Percentiles rank a stretch among this genome's conserved stretches.
Evolutionary conservation across 1,284 basidiomycete genomes (phyloP).

Genomic region (Clitocybe nebularis): DNA sequence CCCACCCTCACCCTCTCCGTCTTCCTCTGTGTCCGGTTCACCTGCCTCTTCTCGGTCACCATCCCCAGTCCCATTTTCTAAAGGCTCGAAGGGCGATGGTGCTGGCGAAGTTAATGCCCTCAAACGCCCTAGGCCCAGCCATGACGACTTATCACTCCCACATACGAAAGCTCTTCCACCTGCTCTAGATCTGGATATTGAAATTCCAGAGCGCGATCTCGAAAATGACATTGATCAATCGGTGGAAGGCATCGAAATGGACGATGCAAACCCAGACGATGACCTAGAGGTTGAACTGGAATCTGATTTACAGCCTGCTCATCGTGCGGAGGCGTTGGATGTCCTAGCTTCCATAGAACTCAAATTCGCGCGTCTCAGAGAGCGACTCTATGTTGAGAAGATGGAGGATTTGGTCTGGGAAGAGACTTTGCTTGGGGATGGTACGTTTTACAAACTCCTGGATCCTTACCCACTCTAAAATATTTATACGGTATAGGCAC

Average conservation of each 20-base stretch:
- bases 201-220: conserved; percentile 25
- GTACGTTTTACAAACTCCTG: conserved; percentile 34
- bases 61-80: conserved; percentile 29
- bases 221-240: conserved; percentile 28
- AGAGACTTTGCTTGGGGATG: conserved; percentile 61
- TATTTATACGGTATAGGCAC: conserved; percentile 41
- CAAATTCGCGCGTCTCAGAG: conserved; percentile 71
- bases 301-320: conserved; percentile 65
- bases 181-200: conserved; percentile 17
- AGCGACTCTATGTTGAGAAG: conserved; percentile 76
- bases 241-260: conserved; percentile 23
- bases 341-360: conserved; percentile 74
- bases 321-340: conserved; percentile 76
- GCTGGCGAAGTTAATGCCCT: conserved; percentile 11
- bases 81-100: conserved; percentile 10
- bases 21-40: conserved; percentile 31
- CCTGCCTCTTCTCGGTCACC: conserved; percentile 41
- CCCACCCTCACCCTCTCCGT: conserved; percentile 29
- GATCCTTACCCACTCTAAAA: conserved; percentile 11
- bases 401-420: conserved; percentile 79
- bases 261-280: conserved; percentile 39
- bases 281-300: conserved; percentile 45
- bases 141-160: not conserved
- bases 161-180: not conserved
- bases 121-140: conserved; percentile 7